Evolutionary conservation across 2,329 filamentous ascomycete species (phyloP).

Genomic region (Spiromastix sp.): DNA sequence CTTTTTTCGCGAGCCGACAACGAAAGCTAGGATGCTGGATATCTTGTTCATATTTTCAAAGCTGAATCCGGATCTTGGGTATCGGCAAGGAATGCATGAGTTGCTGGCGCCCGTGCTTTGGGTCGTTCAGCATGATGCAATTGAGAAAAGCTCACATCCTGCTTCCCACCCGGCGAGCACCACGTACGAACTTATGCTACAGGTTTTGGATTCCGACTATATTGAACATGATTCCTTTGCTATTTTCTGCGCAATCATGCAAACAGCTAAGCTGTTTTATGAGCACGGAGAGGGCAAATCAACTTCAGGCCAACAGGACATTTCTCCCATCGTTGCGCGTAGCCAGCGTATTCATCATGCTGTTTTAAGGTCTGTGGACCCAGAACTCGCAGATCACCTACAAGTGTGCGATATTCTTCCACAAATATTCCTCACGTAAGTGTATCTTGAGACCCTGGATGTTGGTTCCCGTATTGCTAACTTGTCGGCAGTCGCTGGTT

Average conservation of each 20-base stretch:
- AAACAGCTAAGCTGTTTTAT: conserved; percentile 76
- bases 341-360: conserved; percentile 81
- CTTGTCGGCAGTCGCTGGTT: conserved; percentile 65
- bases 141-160: conserved; percentile 41
- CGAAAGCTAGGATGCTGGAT: conserved; percentile 74
- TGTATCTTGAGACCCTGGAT: no score
- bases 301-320: conserved; percentile 28
- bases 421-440: conserved; percentile 89
- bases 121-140: conserved; percentile 71
- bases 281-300: conserved; percentile 49
- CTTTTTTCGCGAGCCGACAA: conserved; percentile 72
- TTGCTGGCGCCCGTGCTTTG: conserved; percentile 81
- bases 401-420: conserved; percentile 80
- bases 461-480: no score
- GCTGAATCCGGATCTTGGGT: conserved; percentile 74
- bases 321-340: conserved; percentile 69
- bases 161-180: conserved; percentile 20
- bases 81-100: conserved; percentile 99
- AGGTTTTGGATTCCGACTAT: conserved; percentile 60
- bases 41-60: conserved; percentile 94
- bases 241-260: conserved; percentile 80
- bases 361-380: conserved; percentile 66
- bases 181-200: conserved; percentile 46
- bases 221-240: conserved; percentile 87
- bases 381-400: conserved; percentile 72